Conservation (phyloP, 129 eudicot genomes). For the Helianthus tuberosus region DNA sequence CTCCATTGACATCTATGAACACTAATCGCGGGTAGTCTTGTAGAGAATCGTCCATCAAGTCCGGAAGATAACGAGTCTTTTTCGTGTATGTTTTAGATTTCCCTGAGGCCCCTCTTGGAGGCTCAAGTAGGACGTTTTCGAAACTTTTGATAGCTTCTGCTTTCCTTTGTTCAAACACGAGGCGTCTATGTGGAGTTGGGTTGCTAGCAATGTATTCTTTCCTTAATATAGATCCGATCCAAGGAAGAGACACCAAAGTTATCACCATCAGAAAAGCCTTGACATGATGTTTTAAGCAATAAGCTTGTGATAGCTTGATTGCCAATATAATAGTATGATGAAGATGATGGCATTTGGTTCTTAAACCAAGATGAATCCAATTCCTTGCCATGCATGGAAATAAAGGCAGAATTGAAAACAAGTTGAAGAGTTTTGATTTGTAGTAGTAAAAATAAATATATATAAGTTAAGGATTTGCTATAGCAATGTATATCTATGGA, state of each 20-base stretch:
- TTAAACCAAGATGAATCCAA: conserved; percentile 19
- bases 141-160: conserved; percentile 47
- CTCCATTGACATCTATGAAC: conserved; percentile 56
- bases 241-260: conserved; percentile 33
- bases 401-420: too few relatives aligned
- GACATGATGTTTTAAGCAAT: conserved; percentile 27
- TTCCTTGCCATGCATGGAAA: conserved; percentile 19
- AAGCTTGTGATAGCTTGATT: conserved; percentile 29
- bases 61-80: conserved; percentile 51
- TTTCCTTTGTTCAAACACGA: conserved; percentile 42
- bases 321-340: conserved; percentile 24
- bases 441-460: too few relatives aligned
- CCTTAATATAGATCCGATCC: conserved; percentile 30
- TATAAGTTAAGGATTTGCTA: too few relatives aligned
- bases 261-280: conserved; percentile 37
- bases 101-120: conserved; percentile 54
- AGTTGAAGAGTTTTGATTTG: too few relatives aligned
- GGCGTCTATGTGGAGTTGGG: conserved; percentile 18
- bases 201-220: conserved; percentile 22
- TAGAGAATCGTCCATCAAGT: conserved; percentile 55
- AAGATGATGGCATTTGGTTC: conserved; percentile 19
- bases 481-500: too few relatives aligned
- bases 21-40: conserved; percentile 63
- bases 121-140: conserved; percentile 69
- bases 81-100: conserved; percentile 35